These are phyloP conservation scores for Ophiostoma sp. DNA, from an alignment of 2,329 filamentous ascomycete species.

Conservation along the genomic window DNA sequence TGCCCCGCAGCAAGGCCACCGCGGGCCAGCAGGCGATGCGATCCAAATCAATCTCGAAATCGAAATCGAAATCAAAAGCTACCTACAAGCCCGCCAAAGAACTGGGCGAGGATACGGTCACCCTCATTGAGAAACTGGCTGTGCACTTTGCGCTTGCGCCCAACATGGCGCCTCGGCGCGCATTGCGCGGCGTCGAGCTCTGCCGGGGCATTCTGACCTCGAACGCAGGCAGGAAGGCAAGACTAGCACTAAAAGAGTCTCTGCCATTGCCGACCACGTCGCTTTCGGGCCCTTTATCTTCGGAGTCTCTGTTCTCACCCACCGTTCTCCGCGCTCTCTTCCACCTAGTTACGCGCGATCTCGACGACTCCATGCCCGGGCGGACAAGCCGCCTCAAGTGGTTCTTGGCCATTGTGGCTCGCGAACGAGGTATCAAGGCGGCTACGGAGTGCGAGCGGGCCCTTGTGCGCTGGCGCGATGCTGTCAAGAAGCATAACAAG, in stretches of 20 bases:
- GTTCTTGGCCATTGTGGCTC: conserved; percentile 38
- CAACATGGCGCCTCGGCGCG: conserved; percentile 32
- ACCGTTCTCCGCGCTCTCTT: conserved; percentile 37
- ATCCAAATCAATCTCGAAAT: background rate
- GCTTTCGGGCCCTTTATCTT: conserved; percentile 27
- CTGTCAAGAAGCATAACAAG: conserved; percentile 12
- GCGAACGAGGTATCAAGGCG: conserved; percentile 32
- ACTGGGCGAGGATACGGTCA: conserved; percentile 25
- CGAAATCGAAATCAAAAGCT: background rate
- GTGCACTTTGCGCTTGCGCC: conserved; percentile 29
- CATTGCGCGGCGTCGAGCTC: conserved; percentile 37
- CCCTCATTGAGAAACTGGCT: conserved; percentile 32
- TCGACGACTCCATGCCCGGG: conserved; percentile 39
- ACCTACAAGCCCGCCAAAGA: background rate
- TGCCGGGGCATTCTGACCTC: conserved; percentile 37
- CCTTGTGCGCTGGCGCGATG: conserved; percentile 33
- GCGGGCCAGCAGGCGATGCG: background rate
- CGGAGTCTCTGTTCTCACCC: conserved; percentile 24
- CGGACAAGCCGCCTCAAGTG: conserved; percentile 40
- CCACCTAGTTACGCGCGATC: conserved; percentile 40
- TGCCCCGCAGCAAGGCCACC: background rate
- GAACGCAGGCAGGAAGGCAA: conserved; percentile 26
- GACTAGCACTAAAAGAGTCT: background rate
- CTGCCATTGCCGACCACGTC: background rate
- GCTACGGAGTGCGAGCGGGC: conserved; percentile 31